Evolutionary conservation across 2,329 filamentous ascomycete genomes (phyloP).

Genomic region (Daldinia eschscholtzii): DNA sequence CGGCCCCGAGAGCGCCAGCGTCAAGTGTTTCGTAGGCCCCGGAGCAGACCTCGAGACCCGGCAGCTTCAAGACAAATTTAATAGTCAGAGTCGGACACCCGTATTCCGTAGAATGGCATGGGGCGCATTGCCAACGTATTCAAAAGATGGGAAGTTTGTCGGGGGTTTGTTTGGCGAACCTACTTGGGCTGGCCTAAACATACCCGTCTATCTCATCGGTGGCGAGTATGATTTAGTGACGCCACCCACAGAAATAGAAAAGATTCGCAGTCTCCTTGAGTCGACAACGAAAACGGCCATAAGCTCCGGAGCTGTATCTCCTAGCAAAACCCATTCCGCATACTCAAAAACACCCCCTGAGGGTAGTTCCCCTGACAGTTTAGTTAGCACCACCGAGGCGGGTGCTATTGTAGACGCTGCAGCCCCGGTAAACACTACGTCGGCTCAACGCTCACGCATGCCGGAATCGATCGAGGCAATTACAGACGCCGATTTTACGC

Average conservation of each 20-base stretch:
- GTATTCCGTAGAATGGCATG: conserved; percentile 86
- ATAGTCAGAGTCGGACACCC: conserved; percentile 83
- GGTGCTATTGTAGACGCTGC: conserved; percentile 61
- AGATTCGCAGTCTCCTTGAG: conserved; percentile 66
- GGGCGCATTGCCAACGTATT: conserved; percentile 74
- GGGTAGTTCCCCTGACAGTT: conserved; percentile 20
- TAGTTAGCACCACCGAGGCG: conserved; percentile 43
- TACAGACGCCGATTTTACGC: conserved; percentile 55
- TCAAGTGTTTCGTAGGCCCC: conserved; percentile 79
- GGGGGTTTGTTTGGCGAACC: conserved; percentile 77
- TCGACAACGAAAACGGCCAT: conserved; percentile 17
- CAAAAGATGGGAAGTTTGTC: conserved; percentile 60
- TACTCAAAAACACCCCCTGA: conserved; percentile 20
- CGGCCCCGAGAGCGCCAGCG: conserved; percentile 81
- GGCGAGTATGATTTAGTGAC: conserved; percentile 83
- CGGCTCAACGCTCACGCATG: conserved; percentile 50
- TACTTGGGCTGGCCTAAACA: conserved; percentile 77
- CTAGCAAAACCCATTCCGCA: conserved; percentile 15
- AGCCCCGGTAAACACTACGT: conserved; percentile 60
- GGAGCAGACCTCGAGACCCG: conserved; percentile 75
- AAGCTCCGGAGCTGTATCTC: conserved; percentile 3
- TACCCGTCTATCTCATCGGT: conserved; percentile 83
- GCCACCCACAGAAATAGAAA: conserved; percentile 76
- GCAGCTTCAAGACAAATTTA: conserved; percentile 78
- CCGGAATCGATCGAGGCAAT: conserved; percentile 57